Evolutionary conservation across 179 eudicot species (phyloP), one percentile per base, ranked within the genome.

Genomic region (Camellia oleifera): DNA sequence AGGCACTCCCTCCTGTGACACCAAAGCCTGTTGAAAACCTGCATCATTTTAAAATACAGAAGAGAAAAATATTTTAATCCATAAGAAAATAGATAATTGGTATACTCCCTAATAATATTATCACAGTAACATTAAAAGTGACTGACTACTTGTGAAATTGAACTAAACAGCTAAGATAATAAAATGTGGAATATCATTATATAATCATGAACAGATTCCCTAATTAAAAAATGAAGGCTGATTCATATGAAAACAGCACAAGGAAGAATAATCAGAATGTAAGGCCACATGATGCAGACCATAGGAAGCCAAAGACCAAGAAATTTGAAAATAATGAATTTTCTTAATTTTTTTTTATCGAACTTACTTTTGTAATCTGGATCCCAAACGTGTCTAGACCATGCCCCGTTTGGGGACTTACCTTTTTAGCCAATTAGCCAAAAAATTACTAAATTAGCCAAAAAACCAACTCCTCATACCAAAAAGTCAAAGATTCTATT

Each of bases 11-110:
- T 42, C 92, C 97, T 3, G 98, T 87, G 66, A 92, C 98, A 74
- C 98, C 98, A 85, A 89, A 94, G 0, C 99, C 99, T 69, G 99
- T 95, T 67, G 99, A 95, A 83, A 94, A 95, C 99, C 99, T 95
- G 90, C 70, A 75, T 7, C 81, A 40, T 46, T 66, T 7, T 6
- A 50, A 52, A 45, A 6, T 3, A n/a, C 20, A 11, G 26, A 45
- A 57, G 2, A 13, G 56, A 1, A 32, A 40, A 44, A 70, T 13
- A n/a, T 10, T n/a, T 58, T 18, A 52, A 63, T 20, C 69, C 18
- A 62, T 13, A 48, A 2, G 14, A 46, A 46, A 45, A 46, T 46
- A 2, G 23, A 63, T 63, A 46, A 14, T 65, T 7, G 48, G 48
- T 64, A 14, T 32, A 0, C 46, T 20, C 46, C 79, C 23, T 6